Evolutionary conservation across 805 yeast species (phyloP), one percentile per base, ranked within the genome.

Genomic region (Kazachstania kunashirensis): DNA sequence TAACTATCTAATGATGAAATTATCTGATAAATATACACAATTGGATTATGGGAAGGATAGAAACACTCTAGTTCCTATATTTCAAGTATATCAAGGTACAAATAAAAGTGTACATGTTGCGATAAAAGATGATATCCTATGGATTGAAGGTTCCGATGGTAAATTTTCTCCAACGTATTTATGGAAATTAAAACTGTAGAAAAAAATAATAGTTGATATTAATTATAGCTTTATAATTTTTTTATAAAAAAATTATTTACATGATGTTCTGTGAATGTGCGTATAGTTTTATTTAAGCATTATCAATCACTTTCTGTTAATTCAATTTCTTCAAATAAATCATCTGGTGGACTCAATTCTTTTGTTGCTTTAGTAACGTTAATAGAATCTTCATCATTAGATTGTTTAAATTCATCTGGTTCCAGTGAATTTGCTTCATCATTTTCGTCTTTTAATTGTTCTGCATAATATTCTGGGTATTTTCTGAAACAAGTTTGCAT

Each of bases 401-500:
- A 14, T 13, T 15, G 24, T 13, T n/a, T 6, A 14, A 14, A 19
- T 14, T 30, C 33, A 14, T 19, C 33, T 4, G 25, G 12, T 19
- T 30, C 14, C 24, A 20, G 23, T 12, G 24, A 18, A 8, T 40
- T 36, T 16, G 25, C 31, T n/a, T 37, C 41, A n/a, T 46, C 49
- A 14, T 47, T 46, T 21, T 47, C 52, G 13, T 44, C 48, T 17
- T 42, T 40, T 20, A 47, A 31, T 62, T 88, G 95, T 57, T 88
- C 97, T 46, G 86, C 82, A 63, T 89, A 89, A 37, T 84, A 79
- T 42, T 92, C 98, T 21, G 98, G 98, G 63, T 89, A 73, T 55
- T 73, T 68, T 67, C 89, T 79, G 77, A 92, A 92, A 66, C 99
- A 92, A 44, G 75, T 73, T 67, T 94, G 95, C 98, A 89, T 92